phyloP scores from a whole-genome alignment of 306 rosid genomes.

The Carpinus viminea region DNA sequence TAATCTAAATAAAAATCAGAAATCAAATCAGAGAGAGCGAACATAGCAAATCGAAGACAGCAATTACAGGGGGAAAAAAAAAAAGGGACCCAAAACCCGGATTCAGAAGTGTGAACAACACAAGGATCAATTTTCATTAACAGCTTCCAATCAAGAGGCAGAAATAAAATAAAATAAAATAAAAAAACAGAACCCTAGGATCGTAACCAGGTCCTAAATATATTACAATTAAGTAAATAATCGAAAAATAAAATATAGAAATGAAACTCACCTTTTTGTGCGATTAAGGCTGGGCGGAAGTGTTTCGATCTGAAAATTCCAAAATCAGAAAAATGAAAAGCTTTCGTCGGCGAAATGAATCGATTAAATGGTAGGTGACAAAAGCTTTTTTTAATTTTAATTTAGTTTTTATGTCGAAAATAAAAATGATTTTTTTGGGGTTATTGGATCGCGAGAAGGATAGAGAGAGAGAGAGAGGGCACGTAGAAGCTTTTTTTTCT shows the following conservation, averaged over 20 bases:
- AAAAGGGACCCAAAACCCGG: neutral
- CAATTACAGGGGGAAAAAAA: neutral
- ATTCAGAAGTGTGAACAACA: neutral
- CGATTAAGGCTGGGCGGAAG: neutral
- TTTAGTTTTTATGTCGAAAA: neutral
- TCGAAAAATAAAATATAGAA: neutral
- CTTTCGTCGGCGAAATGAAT: neutral
- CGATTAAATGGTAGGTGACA: neutral
- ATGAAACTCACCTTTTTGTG: constrained; percentile 18
- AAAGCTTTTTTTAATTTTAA: neutral
- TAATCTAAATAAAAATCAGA: neutral
- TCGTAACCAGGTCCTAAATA: neutral
- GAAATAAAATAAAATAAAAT: too few species aligned
- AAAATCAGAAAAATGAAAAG: neutral
- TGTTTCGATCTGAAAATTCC: constrained; percentile 16
- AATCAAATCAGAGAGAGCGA: neutral
- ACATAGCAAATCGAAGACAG: neutral
- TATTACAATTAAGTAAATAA: neutral
- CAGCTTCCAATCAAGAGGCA: neutral
- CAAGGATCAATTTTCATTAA: neutral
- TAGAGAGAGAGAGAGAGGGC: neutral
- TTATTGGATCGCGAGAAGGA: neutral
- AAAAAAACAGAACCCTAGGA: neutral
- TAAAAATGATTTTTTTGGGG: neutral
- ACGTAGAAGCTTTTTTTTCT: neutral